phyloP scores from a whole-genome alignment of 768 basidiomycete genomes.

The Lactifluus echinatus region DNA sequence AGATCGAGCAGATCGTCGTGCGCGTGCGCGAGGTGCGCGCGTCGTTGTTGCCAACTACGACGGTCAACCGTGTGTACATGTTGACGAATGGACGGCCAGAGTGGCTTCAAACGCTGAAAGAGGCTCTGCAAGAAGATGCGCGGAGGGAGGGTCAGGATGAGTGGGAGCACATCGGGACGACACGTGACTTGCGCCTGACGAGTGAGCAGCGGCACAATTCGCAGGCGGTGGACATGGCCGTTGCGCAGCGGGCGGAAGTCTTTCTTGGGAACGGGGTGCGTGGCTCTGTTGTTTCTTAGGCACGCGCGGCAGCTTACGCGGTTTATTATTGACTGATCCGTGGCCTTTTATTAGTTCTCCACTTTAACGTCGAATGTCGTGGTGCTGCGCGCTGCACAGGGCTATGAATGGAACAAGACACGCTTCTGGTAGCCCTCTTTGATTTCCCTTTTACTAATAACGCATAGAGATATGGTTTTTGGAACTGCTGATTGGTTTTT shows the following conservation, averaged over 20 bases:
- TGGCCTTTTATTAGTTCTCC: constrained; percentile 6
- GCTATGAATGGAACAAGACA: neutral
- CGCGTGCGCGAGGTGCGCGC: constrained; percentile 29
- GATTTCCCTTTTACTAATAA: no score
- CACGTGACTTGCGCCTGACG: constrained; percentile 33
- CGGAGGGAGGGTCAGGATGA: constrained; percentile 14
- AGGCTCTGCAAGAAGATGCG: constrained; percentile 23
- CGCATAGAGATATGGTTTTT: no score
- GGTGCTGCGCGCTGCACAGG: constrained; percentile 14
- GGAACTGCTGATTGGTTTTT: no score
- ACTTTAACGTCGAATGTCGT: constrained; percentile 19
- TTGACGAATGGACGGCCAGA: neutral
- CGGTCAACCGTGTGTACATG: neutral
- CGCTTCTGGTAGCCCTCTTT: constrained; percentile 19
- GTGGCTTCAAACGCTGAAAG: constrained; percentile 22
- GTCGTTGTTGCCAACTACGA: constrained; percentile 7
- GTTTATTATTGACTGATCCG: no score
- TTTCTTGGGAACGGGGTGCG: constrained; percentile 47
- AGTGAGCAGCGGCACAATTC: constrained; percentile 36
- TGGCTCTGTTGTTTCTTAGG: neutral
- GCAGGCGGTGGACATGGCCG: constrained; percentile 43
- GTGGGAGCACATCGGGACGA: constrained; percentile 35
- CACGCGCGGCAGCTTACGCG: no score
- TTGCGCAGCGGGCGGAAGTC: constrained; percentile 37
- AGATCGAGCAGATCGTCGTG: constrained; percentile 32